Evolutionary conservation across 225 moss, liverwort and hornwort genomes (phyloP).

Genomic region (Pseudoscleropodium purum): DNA sequence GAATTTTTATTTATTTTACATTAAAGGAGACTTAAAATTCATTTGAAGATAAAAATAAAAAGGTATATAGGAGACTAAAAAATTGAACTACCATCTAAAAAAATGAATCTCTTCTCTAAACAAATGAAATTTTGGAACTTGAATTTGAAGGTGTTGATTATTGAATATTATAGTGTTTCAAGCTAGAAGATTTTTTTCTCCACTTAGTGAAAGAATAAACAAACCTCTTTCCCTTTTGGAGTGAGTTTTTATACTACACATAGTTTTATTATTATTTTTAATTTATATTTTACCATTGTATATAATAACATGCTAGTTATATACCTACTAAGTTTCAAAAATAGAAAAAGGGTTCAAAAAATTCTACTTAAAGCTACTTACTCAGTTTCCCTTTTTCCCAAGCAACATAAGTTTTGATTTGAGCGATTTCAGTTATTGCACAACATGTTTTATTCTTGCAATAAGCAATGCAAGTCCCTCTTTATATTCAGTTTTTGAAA

Average conservation of each 20-base stretch:
- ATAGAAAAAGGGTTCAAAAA: too few relatives aligned
- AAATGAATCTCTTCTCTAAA: background rate
- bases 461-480: too few relatives aligned
- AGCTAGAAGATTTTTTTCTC: background rate
- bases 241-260: background rate
- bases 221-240: rapidly evolving
- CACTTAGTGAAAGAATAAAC: background rate
- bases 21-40: background rate
- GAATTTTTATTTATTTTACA: background rate
- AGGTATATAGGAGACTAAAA: too few relatives aligned
- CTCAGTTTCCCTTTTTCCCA: rapidly evolving
- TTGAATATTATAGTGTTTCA: background rate
- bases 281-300: background rate
- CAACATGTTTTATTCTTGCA: too few relatives aligned
- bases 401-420: too few relatives aligned
- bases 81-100: background rate
- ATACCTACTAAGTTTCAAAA: too few relatives aligned
- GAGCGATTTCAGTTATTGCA: rapidly evolving
- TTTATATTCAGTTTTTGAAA: background rate
- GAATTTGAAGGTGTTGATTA: background rate
- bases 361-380: too few relatives aligned
- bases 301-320: background rate
- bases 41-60: background rate
- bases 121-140: background rate
- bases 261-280: background rate